Evolutionary conservation across 2,329 filamentous ascomycete species (phyloP), one percentile per base, ranked within the genome.

Genomic region (Claviceps arundinis): DNA sequence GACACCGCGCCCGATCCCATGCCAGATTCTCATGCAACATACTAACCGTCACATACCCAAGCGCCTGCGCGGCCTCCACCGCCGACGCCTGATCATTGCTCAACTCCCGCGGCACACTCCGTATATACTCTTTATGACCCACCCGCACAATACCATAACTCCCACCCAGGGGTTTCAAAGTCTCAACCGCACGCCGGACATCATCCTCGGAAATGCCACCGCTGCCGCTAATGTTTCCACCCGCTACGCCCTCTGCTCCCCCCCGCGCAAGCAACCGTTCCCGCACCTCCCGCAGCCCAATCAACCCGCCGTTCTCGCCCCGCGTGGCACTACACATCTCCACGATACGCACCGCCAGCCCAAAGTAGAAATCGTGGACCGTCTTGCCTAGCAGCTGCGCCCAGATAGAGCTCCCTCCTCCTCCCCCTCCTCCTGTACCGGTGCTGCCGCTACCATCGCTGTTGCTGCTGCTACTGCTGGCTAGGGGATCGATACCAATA

Each of bases 321-420:
- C 93, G 76, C 45, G 89, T 96, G 50, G 84, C 81, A 5, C 89
- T 77, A 65, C 93, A 98, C 7, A 96, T 82, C 68, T 97, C 91
- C 5, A 98, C 93, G 1, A 97, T 87, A 48, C 88, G 79, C n/a
- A 97, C 91, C 1, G 89, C 93, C 46, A 98, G 81, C 72, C 95
- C 91, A 68, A 97, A 97, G 71, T 97, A 98, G 65, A 98, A 98
- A 68, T 98, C 93, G 65, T 96, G 95, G 59, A 98, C 90, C 61
- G 84, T 89, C 54, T 86, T 81, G 34, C 93, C 93, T 19, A 97
- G 77, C 56, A 97, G 80, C 72, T 96, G 90, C 8, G 89, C 86
- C 91, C 93, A 97, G 54, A 96, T 82, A 54, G 85, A 93, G 17
- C 80, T 70, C 47, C 69, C 72, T 43, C 68, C 68, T 13, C 38